phyloP scores from a whole-genome alignment of 1,284 basidiomycete genomes.

The Singerocomus inundabilis region DNA sequence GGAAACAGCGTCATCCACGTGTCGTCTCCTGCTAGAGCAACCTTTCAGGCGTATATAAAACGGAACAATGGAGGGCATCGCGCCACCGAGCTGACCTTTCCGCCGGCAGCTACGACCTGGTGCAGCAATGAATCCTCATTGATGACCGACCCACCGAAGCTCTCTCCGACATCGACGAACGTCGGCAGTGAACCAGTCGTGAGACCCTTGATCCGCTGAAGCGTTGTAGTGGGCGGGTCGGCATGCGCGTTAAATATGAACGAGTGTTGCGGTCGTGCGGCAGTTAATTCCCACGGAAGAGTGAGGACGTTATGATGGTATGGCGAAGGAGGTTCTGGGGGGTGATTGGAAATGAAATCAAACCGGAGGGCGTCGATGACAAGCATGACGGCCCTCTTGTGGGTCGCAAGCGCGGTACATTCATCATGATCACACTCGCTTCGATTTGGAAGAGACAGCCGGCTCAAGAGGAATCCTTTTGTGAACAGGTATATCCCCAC shows the following conservation, averaged over 20 bases:
- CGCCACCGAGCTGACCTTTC: conserved; percentile 46
- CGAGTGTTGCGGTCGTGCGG: conserved; percentile 62
- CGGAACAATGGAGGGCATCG: background rate
- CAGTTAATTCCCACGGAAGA: conserved; percentile 72
- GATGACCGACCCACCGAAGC: conserved; percentile 86
- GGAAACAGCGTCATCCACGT: conserved; percentile 95
- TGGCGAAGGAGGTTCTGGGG: conserved; percentile 58
- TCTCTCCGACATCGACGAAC: conserved; percentile 91
- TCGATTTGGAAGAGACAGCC: conserved; percentile 70
- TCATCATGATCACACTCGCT: conserved; percentile 46
- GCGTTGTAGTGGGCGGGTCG: conserved; percentile 94
- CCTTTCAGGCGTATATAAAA: conserved; percentile 34
- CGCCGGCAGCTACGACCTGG: conserved; percentile 55
- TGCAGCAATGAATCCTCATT: conserved; percentile 83
- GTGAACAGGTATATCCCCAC: conserved; percentile 80
- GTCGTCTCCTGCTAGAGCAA: conserved; percentile 93
- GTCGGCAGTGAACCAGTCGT: conserved; percentile 97
- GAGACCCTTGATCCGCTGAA: conserved; percentile 93
- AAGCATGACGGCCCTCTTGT: conserved; percentile 79
- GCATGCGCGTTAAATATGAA: conserved; percentile 88
- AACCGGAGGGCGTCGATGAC: conserved; percentile 94
- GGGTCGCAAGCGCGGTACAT: conserved; percentile 58
- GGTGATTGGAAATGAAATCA: conserved; percentile 85
- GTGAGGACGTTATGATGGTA: conserved; percentile 83
- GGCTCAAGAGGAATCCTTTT: conserved; percentile 83